phyloP scores from a whole-genome alignment of 2,329 filamentous ascomycete genomes.

The Fusarium paranaense region DNA sequence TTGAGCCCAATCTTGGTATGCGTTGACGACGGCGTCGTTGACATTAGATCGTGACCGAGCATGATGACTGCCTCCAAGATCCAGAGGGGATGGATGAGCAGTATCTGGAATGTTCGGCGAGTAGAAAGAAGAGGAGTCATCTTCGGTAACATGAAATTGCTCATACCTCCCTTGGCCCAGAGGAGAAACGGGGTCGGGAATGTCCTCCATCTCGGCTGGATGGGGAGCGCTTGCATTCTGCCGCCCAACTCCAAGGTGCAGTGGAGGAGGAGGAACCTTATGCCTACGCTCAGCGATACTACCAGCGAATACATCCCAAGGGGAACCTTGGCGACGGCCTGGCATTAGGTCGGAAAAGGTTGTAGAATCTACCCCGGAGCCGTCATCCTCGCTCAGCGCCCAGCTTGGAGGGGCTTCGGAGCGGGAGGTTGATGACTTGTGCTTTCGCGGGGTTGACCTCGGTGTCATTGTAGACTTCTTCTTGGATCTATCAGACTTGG shows the following conservation, averaged over 20 bases:
- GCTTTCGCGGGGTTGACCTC: conserved; percentile 35
- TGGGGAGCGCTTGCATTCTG: conserved; percentile 10
- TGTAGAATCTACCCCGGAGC: conserved; percentile 32
- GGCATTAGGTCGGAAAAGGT: conserved; percentile 51
- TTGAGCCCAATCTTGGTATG: conserved; percentile 44
- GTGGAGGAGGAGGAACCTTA: conserved; percentile 41
- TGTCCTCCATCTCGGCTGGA: conserved; percentile 32
- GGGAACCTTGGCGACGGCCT: conserved; percentile 21
- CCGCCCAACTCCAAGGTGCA: conserved; percentile 37
- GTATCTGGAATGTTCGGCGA: conserved; percentile 33
- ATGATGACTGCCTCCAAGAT: conserved; percentile 23
- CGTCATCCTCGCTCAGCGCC: conserved; percentile 19
- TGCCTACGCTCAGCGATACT: conserved; percentile 49
- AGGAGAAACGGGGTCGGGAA: conserved; percentile 44
- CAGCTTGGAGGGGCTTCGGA: conserved; percentile 11
- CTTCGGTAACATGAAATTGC: conserved; percentile 17
- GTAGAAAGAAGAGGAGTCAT: conserved; percentile 41
- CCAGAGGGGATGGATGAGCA: conserved; percentile 37
- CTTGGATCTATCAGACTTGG: conserved; percentile 28
- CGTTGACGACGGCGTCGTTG: conserved; percentile 35
- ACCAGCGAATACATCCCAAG: conserved; percentile 22
- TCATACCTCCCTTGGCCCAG: conserved; percentile 36
- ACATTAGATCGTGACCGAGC: conserved; percentile 33
- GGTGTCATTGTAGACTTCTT: conserved; percentile 33
- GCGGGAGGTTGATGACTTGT: conserved; percentile 13